Conservation (phyloP, 768 basidiomycete genomes). For the Russula sp. region DNA sequence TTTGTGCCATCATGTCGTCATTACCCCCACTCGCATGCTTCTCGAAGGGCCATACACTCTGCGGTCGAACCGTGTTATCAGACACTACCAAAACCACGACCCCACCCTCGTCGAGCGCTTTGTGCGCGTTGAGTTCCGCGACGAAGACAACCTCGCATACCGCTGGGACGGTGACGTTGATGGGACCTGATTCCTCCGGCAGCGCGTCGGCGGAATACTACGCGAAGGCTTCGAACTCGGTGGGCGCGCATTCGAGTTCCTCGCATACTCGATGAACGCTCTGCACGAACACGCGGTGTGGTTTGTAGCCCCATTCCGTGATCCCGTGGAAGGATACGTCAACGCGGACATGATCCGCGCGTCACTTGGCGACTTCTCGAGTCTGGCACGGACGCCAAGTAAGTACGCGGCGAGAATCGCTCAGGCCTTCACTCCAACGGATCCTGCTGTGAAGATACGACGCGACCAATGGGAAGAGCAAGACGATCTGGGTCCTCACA, state of each 20-base stretch:
- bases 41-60: conserved; percentile 69
- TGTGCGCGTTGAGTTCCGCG: conserved; percentile 74
- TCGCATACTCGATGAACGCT: conserved; percentile 75
- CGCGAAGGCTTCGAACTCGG: conserved; percentile 62
- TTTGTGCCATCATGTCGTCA: conserved; percentile 64
- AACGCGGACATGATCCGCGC: conserved; percentile 53
- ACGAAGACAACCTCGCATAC: conserved; percentile 69
- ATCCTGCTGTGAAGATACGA: conserved; percentile 58
- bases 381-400: conserved; percentile 44
- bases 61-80: conserved; percentile 76
- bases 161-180: conserved; percentile 65
- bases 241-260: conserved; percentile 67
- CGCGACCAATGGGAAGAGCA: conserved; percentile 57
- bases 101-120: conserved; percentile 57
- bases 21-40: conserved; percentile 69
- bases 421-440: conserved; percentile 78
- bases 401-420: conserved; percentile 80
- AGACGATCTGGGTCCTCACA: conserved; percentile 55
- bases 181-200: conserved; percentile 43
- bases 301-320: conserved; percentile 63
- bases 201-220: conserved; percentile 32
- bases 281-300: conserved; percentile 74
- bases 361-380: conserved; percentile 61
- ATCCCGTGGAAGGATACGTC: conserved; percentile 40
- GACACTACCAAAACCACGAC: conserved; percentile 39